A percentile compares a stretch with the other conserved stretches of the same genome.
These are phyloP conservation scores for Erysimum cheiri DNA, from an alignment of 441 rosid genomes.

Conservation along the genomic window DNA sequence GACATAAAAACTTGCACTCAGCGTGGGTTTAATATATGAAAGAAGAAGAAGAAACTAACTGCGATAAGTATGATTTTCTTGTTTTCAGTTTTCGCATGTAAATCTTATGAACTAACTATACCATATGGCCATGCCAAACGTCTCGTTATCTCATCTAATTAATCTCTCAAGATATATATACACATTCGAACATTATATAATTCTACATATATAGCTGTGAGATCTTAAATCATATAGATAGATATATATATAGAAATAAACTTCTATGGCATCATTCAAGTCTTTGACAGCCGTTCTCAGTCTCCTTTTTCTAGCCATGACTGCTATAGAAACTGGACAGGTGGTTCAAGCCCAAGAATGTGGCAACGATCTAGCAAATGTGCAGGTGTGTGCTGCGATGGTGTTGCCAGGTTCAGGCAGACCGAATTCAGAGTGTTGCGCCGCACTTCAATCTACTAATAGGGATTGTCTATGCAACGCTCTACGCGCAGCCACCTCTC, in stretches of 20 bases:
- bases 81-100: background rate
- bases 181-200: constrained; percentile 1
- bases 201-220: background rate
- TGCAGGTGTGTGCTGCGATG: constrained; percentile 32
- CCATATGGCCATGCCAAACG: constrained; percentile 26
- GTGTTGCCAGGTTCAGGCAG: constrained; percentile 21
- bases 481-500: constrained; percentile 33
- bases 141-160: background rate
- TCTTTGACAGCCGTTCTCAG: background rate
- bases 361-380: constrained; percentile 38
- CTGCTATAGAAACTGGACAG: background rate
- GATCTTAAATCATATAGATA: background rate
- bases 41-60: background rate
- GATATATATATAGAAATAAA: background rate
- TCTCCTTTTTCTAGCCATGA: constrained; percentile 19
- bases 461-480: constrained; percentile 39
- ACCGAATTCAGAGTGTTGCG: constrained; percentile 37
- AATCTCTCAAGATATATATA: background rate
- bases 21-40: background rate
- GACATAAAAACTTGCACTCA: background rate
- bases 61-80: background rate
- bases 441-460: constrained; percentile 33
- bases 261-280: constrained; percentile 19
- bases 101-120: constrained; percentile 22
- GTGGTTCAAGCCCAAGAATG: constrained; percentile 30